Percentiles rank a stretch among this genome's conserved stretches.
phyloP scores from a whole-genome alignment of 148 eudicot species.

The Dianthus caryophyllus region DNA sequence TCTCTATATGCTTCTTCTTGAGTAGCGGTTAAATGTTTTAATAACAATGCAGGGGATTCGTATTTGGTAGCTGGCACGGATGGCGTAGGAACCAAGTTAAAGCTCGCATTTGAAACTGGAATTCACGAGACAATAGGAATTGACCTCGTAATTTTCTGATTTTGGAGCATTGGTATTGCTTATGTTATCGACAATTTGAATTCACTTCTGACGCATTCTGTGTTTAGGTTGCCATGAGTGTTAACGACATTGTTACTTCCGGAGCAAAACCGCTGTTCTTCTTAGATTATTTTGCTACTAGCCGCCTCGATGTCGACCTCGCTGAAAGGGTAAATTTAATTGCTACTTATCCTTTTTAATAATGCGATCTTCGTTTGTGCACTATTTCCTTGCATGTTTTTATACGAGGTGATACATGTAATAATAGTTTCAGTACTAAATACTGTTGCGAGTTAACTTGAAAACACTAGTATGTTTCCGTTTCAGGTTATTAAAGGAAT shows the following conservation, averaged over 20 bases:
- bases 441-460: neutral
- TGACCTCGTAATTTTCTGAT: slow-evolving; percentile 59
- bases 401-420: neutral
- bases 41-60: slow-evolving; percentile 59
- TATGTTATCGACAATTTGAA: neutral
- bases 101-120: slow-evolving; percentile 92
- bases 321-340: slow-evolving; percentile 65
- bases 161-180: neutral
- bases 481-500: slow-evolving; percentile 88
- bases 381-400: neutral
- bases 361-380: neutral
- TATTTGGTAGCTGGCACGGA: slow-evolving; percentile 97
- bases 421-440: neutral
- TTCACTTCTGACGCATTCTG: slow-evolving; percentile 5
- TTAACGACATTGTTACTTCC: slow-evolving; percentile 89
- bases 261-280: slow-evolving; percentile 94
- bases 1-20: neutral
- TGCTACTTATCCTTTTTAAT: neutral
- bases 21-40: neutral
- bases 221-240: slow-evolving; percentile 95
- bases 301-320: slow-evolving; percentile 88
- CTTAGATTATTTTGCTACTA: slow-evolving; percentile 95
- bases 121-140: slow-evolving; percentile 91
- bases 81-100: slow-evolving; percentile 96
- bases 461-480: neutral